Base-by-base conservation (phyloP, 202 grass and related monocot genomes). In the Elaeis oleifera region DNA sequence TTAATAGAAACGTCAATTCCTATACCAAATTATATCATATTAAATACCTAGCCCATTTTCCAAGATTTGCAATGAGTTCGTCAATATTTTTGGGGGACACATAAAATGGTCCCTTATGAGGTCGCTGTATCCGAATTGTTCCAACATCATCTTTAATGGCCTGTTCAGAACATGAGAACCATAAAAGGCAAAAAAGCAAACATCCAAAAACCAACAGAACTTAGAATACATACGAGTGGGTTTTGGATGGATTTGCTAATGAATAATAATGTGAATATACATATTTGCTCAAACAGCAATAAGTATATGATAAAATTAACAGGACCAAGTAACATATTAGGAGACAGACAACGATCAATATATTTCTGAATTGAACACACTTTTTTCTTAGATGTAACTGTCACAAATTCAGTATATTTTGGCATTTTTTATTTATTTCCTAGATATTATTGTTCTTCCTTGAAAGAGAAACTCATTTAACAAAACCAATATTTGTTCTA, bases 101-200 rank as follows among this genome's bases (percentile, higher is more conserved):
- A 67, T 97, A 92, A 83, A 97, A 92, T 64, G 94, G 88, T 39
- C 94, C 94, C 83, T 89, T 97, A 58, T 97, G 84, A 1, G 94
- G 94, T 44, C 81, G 58, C 18, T 97, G 88, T 57, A 97, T 97
- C 74, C 80, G 73, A 61, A 97, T 65, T 71, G 85, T 86, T 77
- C 94, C 88, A 82, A 84, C 71, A 71, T 92, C 94, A 79, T 97
- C 94, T 89, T 92, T 91, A 67, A 90, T 79, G 50, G 88, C 94
- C 94, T 97, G 81, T 65, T 74, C 59, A 77, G 50, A 55, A 44
- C 16, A 61, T 18, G 76, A 15, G 48, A 80, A 16, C 49, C 74
- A 48, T 53, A 67, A 5, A 60, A 76, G 60, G n/a, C 59, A 63
- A 50, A 64, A 22, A 61, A 6, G 84, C 17, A 51, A 51, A 62